Percentiles rank a stretch among this genome's conserved stretches.
Evolutionary conservation across 129 eudicot genomes (phyloP).

Genomic region (Centrapalus pauciflorus): DNA sequence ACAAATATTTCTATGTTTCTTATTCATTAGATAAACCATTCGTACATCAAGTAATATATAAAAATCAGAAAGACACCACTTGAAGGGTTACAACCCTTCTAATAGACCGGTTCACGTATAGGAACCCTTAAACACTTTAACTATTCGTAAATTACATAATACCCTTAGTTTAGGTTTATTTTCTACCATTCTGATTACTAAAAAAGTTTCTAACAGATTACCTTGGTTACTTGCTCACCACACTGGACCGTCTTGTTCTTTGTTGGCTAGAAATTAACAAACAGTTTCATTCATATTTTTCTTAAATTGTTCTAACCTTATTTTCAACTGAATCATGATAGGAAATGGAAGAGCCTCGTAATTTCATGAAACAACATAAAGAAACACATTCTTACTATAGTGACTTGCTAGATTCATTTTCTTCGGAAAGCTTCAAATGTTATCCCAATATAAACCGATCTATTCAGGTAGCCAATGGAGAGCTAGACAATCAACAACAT

Average conservation of each 20-base stretch:
- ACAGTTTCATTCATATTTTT: neutral
- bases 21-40: too few species aligned
- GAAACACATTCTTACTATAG: conserved; percentile 12
- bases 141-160: too few species aligned
- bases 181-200: neutral
- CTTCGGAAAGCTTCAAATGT: conserved; percentile 23
- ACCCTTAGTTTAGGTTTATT: too few species aligned
- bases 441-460: conserved; percentile 15
- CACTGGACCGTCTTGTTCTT: too few species aligned
- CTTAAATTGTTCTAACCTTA: neutral
- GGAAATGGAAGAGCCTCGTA: conserved; percentile 23
- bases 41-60: too few species aligned
- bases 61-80: too few species aligned
- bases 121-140: too few species aligned
- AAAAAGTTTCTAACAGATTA: neutral
- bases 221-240: neutral
- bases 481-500: conserved; percentile 5
- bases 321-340: neutral
- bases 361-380: conserved; percentile 11
- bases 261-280: too few species aligned
- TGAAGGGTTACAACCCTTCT: too few species aligned
- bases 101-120: too few species aligned
- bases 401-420: conserved; percentile 19
- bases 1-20: too few species aligned
- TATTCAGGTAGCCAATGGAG: conserved; percentile 12